Conservation (phyloP, 1,284 basidiomycete species). For the Boletus semigastroideus region DNA sequence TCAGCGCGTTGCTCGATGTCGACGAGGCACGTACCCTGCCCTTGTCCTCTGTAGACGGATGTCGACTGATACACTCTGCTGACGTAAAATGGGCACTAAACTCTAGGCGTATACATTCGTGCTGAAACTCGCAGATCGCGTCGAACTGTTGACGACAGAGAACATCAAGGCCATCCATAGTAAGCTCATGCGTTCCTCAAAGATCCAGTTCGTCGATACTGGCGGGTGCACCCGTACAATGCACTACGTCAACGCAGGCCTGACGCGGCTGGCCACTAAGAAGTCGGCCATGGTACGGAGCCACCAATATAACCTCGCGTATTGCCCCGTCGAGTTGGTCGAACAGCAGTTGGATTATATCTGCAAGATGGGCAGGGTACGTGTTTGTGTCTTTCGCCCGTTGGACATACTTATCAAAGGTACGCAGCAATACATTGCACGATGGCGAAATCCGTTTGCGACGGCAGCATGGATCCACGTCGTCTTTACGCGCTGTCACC, state of each 20-base stretch:
- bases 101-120: conserved; percentile 26
- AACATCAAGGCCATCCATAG: conserved; percentile 29
- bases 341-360: conserved; percentile 43
- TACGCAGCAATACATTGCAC: conserved; percentile 35
- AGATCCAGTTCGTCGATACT: conserved; percentile 25
- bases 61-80: background rate
- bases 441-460: conserved; percentile 43
- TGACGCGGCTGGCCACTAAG: conserved; percentile 36
- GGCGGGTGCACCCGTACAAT: conserved; percentile 10
- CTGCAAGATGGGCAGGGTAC: conserved; percentile 41
- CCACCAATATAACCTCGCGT: conserved; percentile 36
- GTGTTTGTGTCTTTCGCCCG: conserved; percentile 5
- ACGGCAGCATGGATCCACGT: conserved; percentile 46
- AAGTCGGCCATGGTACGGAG: conserved; percentile 38
- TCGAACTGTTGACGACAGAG: conserved; percentile 30
- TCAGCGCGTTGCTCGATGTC: conserved; percentile 23
- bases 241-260: conserved; percentile 37
- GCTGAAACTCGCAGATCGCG: conserved; percentile 22
- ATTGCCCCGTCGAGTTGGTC: conserved; percentile 39
- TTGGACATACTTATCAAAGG: background rate
- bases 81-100: background rate
- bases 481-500: conserved; percentile 43
- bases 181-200: conserved; percentile 35
- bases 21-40: conserved; percentile 21
- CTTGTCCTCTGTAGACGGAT: background rate